A percentile compares a stretch with the other conserved stretches of the same genome.
phyloP scores from a whole-genome alignment of 1,139 yeast species.

The Suzukiozyma palmioleophila region DNA sequence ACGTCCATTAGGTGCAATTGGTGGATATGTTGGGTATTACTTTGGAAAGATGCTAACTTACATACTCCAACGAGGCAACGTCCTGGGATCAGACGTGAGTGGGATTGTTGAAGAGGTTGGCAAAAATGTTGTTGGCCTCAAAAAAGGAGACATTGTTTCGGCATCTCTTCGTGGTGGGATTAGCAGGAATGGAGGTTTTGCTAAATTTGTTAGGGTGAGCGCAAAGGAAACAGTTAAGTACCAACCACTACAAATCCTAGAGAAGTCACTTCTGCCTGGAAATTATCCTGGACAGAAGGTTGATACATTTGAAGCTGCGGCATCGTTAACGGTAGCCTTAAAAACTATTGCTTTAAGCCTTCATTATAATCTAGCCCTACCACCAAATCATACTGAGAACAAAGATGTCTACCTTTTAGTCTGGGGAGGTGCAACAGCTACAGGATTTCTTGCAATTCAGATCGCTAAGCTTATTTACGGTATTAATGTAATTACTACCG shows the following conservation, averaged over 20 bases:
- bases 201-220: conserved; percentile 16
- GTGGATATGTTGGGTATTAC: not conserved
- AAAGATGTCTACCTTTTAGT: conserved; percentile 32
- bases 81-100: conserved; percentile 24
- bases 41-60: not conserved
- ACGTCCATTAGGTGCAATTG: not conserved
- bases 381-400: conserved; percentile 18
- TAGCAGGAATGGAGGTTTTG: conserved; percentile 16
- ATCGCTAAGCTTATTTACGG: conserved; percentile 49
- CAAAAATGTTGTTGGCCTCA: conserved; percentile 16
- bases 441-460: conserved; percentile 55
- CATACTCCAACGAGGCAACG: conserved; percentile 11
- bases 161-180: conserved; percentile 18
- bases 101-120: conserved; percentile 29
- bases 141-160: conserved; percentile 22
- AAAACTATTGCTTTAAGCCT: conserved; percentile 40
- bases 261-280: not conserved
- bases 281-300: conserved; percentile 13
- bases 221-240: not conserved
- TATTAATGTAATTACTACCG: conserved; percentile 50
- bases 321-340: conserved; percentile 50
- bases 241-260: not conserved
- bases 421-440: conserved; percentile 62
- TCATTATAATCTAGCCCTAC: conserved; percentile 19
- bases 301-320: conserved; percentile 57